Evolutionary conservation across 176 grass and related monocot genomes (phyloP), one percentile per base, ranked within the genome.

Genomic region (Aegilops longissima): DNA sequence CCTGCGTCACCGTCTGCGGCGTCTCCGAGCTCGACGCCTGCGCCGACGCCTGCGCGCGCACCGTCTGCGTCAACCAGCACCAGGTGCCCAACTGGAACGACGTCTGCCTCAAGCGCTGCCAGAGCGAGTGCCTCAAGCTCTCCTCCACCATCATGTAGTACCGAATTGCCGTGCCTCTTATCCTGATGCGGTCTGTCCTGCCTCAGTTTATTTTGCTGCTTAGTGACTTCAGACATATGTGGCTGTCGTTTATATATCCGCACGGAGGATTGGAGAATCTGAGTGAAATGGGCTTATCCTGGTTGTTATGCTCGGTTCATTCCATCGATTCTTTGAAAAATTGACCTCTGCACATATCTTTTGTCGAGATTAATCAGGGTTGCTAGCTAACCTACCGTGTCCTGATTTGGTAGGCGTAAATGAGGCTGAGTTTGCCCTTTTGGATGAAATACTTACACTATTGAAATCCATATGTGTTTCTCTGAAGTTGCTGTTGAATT

Each of bases 51-150:
- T 97, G 94, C 64, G 90, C 90, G 30, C 92, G 94, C 25, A 97
- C 94, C 62, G 94, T 97, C n/a, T 97, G 94, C 39, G 94, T 97
- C 52, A 94, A 94, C 87, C 94, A 97, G 84, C 88, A 94, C 90
- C 94, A 97, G 85, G 92, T 97, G 54, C 94, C 94, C 34, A 97
- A 97, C 86, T 97, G 94, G 94, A 97, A 97, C 70, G 92, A 97
- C 70, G 93, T 92, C 82, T 97, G 94, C 84, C 90, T 97, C 17
- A 97, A 97, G 91, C 86, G 88, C 67, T 97, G 94, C 87, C 94
- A 97, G 87, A 97, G 86, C 70, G 94, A 97, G 86, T 97, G 94
- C 80, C 92, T 97, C 39, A 97, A 92, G 66, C 88, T 97, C 49
- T 97, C 94, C 10, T 93, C 94, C 56, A 76, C 83, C 44, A 66